Percentiles rank a stretch among this genome's conserved stretches.
Conservation (phyloP, 371 early-diverging fungal genomes). For the Entomophthora muscae region DNA sequence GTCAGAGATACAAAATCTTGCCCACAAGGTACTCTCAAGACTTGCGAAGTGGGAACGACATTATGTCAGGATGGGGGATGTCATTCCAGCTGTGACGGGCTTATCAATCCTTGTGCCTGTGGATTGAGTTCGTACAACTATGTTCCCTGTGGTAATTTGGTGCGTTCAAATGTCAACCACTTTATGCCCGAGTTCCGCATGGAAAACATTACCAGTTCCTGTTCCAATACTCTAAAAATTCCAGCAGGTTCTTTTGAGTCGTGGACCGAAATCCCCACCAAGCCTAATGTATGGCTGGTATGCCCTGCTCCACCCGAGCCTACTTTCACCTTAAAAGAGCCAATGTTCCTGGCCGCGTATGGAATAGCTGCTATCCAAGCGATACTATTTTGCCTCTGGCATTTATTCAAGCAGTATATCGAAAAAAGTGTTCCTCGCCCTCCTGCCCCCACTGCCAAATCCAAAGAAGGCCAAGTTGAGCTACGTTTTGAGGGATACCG, state of each 20-base stretch:
- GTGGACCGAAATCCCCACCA: conserved; percentile 17
- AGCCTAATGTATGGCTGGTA: conserved; percentile 21
- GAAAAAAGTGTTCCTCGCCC: conserved; percentile 10
- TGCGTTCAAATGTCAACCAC: conserved; percentile 20
- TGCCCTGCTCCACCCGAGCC: conserved; percentile 28
- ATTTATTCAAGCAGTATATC: conserved; percentile 18
- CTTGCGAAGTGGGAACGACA: conserved; percentile 21
- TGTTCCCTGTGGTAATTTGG: conserved; percentile 18
- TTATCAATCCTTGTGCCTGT: conserved; percentile 22
- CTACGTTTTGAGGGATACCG: conserved; percentile 43
- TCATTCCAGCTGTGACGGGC: conserved; percentile 19
- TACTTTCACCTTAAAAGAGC: conserved; percentile 28
- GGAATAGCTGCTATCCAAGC: conserved; percentile 20
- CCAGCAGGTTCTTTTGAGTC: conserved; percentile 12
- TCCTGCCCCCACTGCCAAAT: conserved; percentile 10
- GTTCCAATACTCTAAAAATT: conserved; percentile 20
- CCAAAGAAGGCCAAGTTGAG: conserved; percentile 20
- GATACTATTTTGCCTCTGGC: conserved; percentile 24
- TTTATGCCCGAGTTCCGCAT: conserved; percentile 27
- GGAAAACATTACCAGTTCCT: conserved; percentile 22
- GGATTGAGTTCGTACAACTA: conserved; percentile 12
- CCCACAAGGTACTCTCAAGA: conserved; percentile 19
- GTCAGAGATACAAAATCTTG: conserved; percentile 20
- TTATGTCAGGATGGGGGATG: conserved; percentile 38
- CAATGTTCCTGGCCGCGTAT: conserved; percentile 38